Base-by-base conservation (phyloP, 352 stramenopile genomes). In the Elongisporangium anandrum region DNA sequence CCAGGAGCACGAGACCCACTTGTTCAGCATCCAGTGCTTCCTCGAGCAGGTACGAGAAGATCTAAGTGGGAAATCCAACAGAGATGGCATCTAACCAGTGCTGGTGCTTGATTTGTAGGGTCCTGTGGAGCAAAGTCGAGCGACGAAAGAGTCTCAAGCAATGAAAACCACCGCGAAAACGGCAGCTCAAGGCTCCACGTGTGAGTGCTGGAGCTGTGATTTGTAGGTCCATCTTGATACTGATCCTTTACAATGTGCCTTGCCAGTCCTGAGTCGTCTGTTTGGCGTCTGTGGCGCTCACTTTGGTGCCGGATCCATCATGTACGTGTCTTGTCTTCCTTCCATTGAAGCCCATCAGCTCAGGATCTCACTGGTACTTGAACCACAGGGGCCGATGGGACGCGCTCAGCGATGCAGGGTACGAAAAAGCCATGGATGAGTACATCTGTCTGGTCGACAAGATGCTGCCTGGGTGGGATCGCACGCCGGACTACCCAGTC, bases 1-100 rank as follows among this genome's bases (percentile, higher is more conserved):
- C 0, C 63, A 87, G 48, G 63, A 80, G 26, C 64, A 86, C 39
- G 82, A 92, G 60, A 59, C 73, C 24, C 61, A 65, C 4, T 65
- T 90, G 50, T 69, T 88, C 55, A 84, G 80, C 52, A 79, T 92
- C 49, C 80, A 88, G 69, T 90, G 78, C 68, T 89, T 77, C 57
- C 39, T 92, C 9, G 72, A 92, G 60, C 77, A 92, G 66, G 80
- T 86, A 50, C n/a, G 29, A 26, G 19, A 21, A 38, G 3, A 29
- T 1, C 5, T 8, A 41, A 41, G 29, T 41, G 29, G 2, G 5
- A 15, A 41, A 41, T 8, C 29, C 9, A 15, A 8, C 29, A 9
- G 9, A 41, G 29, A 41, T 2, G 1, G 29, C 1, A 41, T 9
- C 4, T 15, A 2, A 8, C 5, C 13, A 41, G 4, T 41, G 17